Evolutionary conservation across 2,329 filamentous ascomycete species (phyloP).

Genomic region (Cercospora zeina): DNA sequence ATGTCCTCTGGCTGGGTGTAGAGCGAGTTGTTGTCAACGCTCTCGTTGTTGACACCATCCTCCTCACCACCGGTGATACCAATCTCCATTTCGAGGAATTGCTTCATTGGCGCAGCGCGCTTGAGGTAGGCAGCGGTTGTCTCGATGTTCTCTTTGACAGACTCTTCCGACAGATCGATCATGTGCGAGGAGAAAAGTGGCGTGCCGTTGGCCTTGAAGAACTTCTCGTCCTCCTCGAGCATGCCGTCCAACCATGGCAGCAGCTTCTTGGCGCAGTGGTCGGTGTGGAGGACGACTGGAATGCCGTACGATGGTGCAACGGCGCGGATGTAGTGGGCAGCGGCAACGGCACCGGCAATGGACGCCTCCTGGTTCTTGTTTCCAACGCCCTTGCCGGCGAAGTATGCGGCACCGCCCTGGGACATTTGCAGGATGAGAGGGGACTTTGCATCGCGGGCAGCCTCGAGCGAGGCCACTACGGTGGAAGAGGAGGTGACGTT

Average conservation of each 20-base stretch:
- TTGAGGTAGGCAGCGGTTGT: slow-evolving; percentile 93
- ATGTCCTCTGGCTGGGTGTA: slow-evolving; percentile 99
- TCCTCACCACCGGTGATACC: slow-evolving; percentile 97
- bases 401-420: slow-evolving; percentile 80
- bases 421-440: slow-evolving; percentile 92
- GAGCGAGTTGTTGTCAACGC: slow-evolving; percentile 92
- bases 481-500: slow-evolving; percentile 95
- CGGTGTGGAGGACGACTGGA: slow-evolving; percentile 91
- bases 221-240: slow-evolving; percentile 88
- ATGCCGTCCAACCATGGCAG: slow-evolving; percentile 97
- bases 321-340: slow-evolving; percentile 88
- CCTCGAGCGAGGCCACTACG: slow-evolving; percentile 84
- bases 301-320: slow-evolving; percentile 85
- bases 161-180: slow-evolving; percentile 95
- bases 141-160: slow-evolving; percentile 83
- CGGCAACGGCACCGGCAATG: slow-evolving; percentile 82
- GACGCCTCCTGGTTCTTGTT: slow-evolving; percentile 85
- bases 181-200: slow-evolving; percentile 97
- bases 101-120: slow-evolving; percentile 93
- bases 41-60: slow-evolving; percentile 98
- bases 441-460: slow-evolving; percentile 85
- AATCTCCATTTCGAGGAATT: slow-evolving; percentile 99
- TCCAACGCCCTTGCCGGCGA: slow-evolving; percentile 65
- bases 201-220: slow-evolving; percentile 90
- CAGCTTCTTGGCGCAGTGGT: slow-evolving; percentile 99